Conservation (phyloP, 768 basidiomycete genomes). For the Crassisporium funariophilum region DNA sequence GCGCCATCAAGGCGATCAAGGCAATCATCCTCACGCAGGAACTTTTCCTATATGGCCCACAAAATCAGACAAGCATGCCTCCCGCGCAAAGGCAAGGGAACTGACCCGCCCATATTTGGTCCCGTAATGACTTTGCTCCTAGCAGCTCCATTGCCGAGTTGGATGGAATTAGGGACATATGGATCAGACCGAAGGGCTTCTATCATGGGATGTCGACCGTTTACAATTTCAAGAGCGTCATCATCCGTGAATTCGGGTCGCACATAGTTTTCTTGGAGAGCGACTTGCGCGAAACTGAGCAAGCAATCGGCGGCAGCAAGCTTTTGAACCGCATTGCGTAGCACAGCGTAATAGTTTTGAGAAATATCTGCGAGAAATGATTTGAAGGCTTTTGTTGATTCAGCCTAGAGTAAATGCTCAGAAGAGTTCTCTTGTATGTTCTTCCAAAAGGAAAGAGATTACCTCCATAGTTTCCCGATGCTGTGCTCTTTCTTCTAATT, state of each 20-base stretch:
- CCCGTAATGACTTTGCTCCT: slow-evolving; percentile 78
- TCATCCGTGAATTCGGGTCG: slow-evolving; percentile 75
- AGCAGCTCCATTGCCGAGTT: slow-evolving; percentile 56
- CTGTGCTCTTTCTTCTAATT: slow-evolving; percentile 73
- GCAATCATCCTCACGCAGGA: slow-evolving; percentile 81
- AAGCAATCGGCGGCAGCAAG: slow-evolving; percentile 88
- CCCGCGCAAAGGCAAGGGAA: slow-evolving; percentile 4
- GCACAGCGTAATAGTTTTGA: slow-evolving; percentile 62
- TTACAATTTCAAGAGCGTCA: slow-evolving; percentile 67
- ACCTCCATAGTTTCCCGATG: slow-evolving; percentile 70
- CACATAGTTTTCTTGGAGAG: slow-evolving; percentile 73
- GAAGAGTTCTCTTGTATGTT: not conserved
- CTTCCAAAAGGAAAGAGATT: not conserved
- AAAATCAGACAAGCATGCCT: slow-evolving; percentile 1
- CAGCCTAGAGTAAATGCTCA: slow-evolving; percentile 40
- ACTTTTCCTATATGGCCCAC: slow-evolving; percentile 60
- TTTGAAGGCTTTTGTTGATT: slow-evolving; percentile 64
- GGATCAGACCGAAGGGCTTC: slow-evolving; percentile 77
- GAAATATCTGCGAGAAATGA: slow-evolving; percentile 73
- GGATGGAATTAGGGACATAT: slow-evolving; percentile 82
- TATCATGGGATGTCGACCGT: slow-evolving; percentile 94
- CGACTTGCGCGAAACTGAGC: slow-evolving; percentile 79
- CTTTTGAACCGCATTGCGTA: slow-evolving; percentile 78
- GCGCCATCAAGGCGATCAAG: slow-evolving; percentile 79
- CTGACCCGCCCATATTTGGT: slow-evolving; percentile 80